These are phyloP conservation scores for Salmacisia buchloeana DNA, from an alignment of 1,284 basidiomycete genomes.

Conservation along the genomic window DNA sequence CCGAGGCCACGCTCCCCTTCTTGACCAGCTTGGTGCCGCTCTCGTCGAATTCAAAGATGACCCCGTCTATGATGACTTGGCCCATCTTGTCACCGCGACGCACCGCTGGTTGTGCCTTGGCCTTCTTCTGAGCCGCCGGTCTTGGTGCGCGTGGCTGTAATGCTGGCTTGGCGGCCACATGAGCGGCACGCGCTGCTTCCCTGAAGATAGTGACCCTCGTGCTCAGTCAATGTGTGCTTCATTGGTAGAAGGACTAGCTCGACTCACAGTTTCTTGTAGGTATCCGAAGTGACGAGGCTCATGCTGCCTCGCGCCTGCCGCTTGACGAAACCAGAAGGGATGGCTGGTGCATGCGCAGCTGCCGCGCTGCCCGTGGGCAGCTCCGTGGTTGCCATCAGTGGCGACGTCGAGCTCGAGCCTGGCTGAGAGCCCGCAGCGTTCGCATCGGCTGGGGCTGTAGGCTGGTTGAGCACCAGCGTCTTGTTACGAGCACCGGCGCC, in stretches of 20 bases:
- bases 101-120: conserved; percentile 14
- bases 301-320: conserved; percentile 38
- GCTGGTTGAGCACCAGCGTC: conserved; percentile 1
- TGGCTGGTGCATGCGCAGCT: background rate
- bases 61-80: conserved; percentile 55
- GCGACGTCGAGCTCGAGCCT: background rate
- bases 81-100: conserved; percentile 43
- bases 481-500: background rate
- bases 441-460: background rate
- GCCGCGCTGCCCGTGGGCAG: background rate
- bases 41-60: conserved; percentile 55
- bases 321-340: conserved; percentile 34
- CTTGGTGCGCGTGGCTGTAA: conserved; percentile 8
- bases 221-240: background rate
- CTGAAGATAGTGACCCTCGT: background rate
- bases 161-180: conserved; percentile 11
- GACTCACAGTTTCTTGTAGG: conserved; percentile 31
- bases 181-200: conserved; percentile 29
- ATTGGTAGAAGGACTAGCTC: background rate
- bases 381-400: background rate
- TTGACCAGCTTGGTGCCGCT: conserved; percentile 55
- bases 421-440: background rate
- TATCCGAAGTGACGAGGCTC: conserved; percentile 36
- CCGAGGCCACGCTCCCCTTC: conserved; percentile 21
- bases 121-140: background rate